Evolutionary conservation across 352 stramenopile species (phyloP).

Genomic region (Pythium phragmiticola): DNA sequence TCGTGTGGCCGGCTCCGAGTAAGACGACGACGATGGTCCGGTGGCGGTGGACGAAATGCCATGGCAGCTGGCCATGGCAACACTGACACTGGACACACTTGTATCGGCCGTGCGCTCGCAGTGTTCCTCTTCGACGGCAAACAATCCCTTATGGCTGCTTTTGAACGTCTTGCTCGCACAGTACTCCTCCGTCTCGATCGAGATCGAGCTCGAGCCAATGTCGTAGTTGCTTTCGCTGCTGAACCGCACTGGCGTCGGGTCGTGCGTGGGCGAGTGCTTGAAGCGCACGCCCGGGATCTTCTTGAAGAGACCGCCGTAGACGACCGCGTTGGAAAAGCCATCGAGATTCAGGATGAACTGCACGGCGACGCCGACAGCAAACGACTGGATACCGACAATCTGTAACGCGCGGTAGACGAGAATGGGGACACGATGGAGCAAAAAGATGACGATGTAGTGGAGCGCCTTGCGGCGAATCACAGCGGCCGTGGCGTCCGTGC

Average conservation of each 20-base stretch:
- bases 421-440: constrained; percentile 64
- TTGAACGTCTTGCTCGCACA: constrained; percentile 15
- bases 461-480: constrained; percentile 70
- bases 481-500: constrained; percentile 63
- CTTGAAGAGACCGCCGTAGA: constrained; percentile 63
- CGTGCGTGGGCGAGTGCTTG: neutral
- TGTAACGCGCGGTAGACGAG: constrained; percentile 71
- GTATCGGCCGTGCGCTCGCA: constrained; percentile 21
- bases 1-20: neutral
- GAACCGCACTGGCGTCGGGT: constrained; percentile 6
- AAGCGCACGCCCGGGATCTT: constrained; percentile 15
- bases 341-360: constrained; percentile 70
- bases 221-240: constrained; percentile 19
- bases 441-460: constrained; percentile 73
- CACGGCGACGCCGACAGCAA: constrained; percentile 43
- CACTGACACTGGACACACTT: constrained; percentile 11
- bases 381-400: constrained; percentile 31
- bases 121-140: constrained; percentile 18
- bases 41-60: neutral
- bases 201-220: neutral
- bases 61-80: neutral
- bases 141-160: constrained; percentile 3
- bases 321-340: constrained; percentile 68
- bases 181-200: constrained; percentile 16
- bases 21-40: no score